Evolutionary conservation across 2,329 filamentous ascomycete species (phyloP).

Genomic region (Aspergillus jensenii): DNA sequence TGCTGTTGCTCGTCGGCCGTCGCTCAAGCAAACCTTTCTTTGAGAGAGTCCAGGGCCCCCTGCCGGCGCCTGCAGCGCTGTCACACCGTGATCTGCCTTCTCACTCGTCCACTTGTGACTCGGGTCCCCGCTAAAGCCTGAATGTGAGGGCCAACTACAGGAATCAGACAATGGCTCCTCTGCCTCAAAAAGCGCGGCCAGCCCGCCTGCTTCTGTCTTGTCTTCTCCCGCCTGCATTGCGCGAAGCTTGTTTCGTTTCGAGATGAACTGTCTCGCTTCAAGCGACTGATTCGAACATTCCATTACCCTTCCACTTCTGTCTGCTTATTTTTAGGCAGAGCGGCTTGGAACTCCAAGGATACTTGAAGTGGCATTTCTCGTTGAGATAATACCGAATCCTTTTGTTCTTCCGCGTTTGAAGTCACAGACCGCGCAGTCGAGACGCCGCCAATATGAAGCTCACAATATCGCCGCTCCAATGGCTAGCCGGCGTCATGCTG

Average conservation of each 20-base stretch:
- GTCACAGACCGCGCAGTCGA: neutral
- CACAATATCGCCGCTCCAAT: conserved; percentile 28
- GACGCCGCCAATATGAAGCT: conserved; percentile 25
- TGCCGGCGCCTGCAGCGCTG: conserved; percentile 26
- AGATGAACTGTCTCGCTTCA: conserved; percentile 2
- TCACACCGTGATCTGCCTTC: conserved; percentile 30
- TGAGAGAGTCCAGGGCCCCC: neutral
- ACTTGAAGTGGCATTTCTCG: neutral
- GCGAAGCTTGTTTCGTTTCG: conserved; percentile 21
- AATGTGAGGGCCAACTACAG: conserved; percentile 18
- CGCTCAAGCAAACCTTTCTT: conserved; percentile 5
- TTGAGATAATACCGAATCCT: neutral
- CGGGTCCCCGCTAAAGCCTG: conserved; percentile 12
- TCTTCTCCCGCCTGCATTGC: conserved; percentile 3
- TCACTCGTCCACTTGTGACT: conserved; percentile 25
- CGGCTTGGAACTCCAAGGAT: neutral
- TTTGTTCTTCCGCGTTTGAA: conserved; percentile 7
- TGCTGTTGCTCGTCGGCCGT: neutral
- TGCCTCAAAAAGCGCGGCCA: conserved; percentile 33
- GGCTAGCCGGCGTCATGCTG: conserved; percentile 33
- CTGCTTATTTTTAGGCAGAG: conserved; percentile 2
- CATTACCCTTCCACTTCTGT: neutral
- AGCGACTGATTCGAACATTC: conserved; percentile 6
- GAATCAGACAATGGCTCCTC: conserved; percentile 11
- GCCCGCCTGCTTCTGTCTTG: conserved; percentile 18